Percentiles rank a stretch among this genome's conserved stretches.
These are phyloP conservation scores for Suillus cothurnatus DNA, from an alignment of 768 basidiomycete genomes.

Conservation along the genomic window DNA sequence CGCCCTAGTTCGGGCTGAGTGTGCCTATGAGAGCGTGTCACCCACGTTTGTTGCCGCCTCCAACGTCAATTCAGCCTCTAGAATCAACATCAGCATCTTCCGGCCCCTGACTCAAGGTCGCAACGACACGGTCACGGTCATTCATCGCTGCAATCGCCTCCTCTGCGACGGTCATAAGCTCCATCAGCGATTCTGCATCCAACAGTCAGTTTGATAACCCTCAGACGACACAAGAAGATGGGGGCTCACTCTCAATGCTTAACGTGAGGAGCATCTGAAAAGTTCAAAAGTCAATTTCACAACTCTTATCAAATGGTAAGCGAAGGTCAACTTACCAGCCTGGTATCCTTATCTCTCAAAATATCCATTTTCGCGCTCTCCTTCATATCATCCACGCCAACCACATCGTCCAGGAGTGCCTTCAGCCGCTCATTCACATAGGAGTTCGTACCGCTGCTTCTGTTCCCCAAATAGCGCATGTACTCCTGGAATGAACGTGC, in stretches of 20 bases:
- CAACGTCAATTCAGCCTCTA: neutral
- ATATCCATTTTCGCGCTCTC: constrained; percentile 42
- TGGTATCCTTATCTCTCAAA: constrained; percentile 43
- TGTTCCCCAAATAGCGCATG: constrained; percentile 36
- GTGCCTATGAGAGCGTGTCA: neutral
- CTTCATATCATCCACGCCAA: constrained; percentile 32
- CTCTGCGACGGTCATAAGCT: constrained; percentile 37
- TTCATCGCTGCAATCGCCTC: constrained; percentile 31
- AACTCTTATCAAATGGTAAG: neutral
- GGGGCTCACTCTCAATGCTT: constrained; percentile 47
- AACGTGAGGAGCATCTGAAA: constrained; percentile 44
- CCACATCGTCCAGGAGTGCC: constrained; percentile 45
- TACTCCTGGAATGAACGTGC: constrained; percentile 43
- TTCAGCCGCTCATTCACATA: constrained; percentile 26
- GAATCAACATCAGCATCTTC: neutral
- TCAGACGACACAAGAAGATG: neutral
- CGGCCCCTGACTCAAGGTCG: constrained; percentile 11
- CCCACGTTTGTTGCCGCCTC: too few species aligned
- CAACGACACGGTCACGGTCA: constrained; percentile 31
- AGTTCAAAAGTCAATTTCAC: neutral
- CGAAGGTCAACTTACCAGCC: constrained; percentile 37
- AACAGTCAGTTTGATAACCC: neutral
- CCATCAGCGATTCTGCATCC: constrained; percentile 33
- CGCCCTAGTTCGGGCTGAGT: neutral
- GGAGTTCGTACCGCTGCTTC: constrained; percentile 13